Percentiles rank a stretch among this genome's conserved stretches.
These are phyloP conservation scores for Kernera saxatilis DNA, from an alignment of 345 rosid genomes.

Conservation along the genomic window DNA sequence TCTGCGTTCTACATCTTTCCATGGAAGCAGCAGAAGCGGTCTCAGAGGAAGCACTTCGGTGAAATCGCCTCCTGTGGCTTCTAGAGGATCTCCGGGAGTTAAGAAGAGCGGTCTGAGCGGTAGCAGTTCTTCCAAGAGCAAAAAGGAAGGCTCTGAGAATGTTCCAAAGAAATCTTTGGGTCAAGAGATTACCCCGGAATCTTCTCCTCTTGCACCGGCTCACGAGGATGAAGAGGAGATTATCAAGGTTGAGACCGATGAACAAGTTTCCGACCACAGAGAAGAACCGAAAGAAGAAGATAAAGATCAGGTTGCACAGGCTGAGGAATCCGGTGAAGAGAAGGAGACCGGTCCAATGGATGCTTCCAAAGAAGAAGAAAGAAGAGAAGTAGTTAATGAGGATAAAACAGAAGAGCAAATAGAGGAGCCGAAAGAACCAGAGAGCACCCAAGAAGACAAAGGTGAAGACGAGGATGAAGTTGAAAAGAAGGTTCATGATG, in stretches of 20 bases:
- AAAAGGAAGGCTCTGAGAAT: constrained; percentile 22
- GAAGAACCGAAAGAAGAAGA: constrained; percentile 25
- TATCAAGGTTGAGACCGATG: constrained; percentile 23
- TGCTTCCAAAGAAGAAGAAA: constrained; percentile 6
- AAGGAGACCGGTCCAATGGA: neutral
- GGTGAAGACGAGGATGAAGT: constrained; percentile 14
- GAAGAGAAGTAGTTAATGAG: constrained; percentile 12
- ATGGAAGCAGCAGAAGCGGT: constrained; percentile 27
- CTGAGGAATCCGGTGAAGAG: constrained; percentile 26
- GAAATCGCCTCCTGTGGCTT: constrained; percentile 24
- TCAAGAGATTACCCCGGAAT: constrained; percentile 13
- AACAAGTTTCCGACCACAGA: neutral
- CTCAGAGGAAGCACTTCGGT: constrained; percentile 13
- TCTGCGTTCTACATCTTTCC: constrained; percentile 31
- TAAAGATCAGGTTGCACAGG: constrained; percentile 1
- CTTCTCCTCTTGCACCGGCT: constrained; percentile 5
- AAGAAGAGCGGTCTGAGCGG: constrained; percentile 28
- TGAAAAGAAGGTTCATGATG: constrained; percentile 6
- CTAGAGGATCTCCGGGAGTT: constrained; percentile 4
- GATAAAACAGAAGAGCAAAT: neutral
- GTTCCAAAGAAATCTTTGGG: constrained; percentile 4
- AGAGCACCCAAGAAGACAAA: constrained; percentile 2
- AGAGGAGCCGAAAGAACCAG: constrained; percentile 25
- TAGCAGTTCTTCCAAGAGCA: constrained; percentile 16
- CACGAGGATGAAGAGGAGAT: constrained; percentile 28